phyloP scores from a whole-genome alignment of 169 alveolate genomes.

The Eimeria zaria region DNA sequence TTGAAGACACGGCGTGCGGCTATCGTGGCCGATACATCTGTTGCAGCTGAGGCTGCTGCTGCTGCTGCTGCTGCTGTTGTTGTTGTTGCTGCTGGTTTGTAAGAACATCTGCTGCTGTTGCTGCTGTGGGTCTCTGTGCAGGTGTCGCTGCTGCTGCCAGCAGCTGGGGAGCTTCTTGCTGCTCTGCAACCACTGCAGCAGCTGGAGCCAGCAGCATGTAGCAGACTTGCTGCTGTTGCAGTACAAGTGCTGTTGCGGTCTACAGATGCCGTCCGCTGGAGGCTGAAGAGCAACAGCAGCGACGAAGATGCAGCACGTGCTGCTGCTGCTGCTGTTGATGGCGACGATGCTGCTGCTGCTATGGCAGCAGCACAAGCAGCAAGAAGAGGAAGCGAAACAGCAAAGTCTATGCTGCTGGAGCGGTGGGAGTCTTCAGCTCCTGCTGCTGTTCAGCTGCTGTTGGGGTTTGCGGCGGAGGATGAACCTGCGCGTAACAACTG shows the following conservation, averaged over 20 bases:
- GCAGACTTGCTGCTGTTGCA: constrained; percentile 49
- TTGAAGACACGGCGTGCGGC: no score
- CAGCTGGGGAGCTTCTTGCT: constrained; percentile 40
- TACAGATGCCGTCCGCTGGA: constrained; percentile 42
- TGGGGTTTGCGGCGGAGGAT: neutral
- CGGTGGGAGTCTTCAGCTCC: neutral
- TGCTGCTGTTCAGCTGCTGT: constrained; percentile 23
- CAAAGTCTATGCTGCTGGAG: constrained; percentile 27
- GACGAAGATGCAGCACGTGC: neutral
- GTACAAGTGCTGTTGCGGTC: constrained; percentile 55
- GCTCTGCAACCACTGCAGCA: constrained; percentile 45
- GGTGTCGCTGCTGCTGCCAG: constrained; percentile 44
- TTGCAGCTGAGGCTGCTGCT: neutral
- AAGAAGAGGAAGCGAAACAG: constrained; percentile 9
- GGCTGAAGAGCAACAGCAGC: constrained; percentile 3
- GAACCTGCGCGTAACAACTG: neutral
- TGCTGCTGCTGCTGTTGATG: neutral
- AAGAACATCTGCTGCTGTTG: neutral
- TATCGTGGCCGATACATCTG: no score
- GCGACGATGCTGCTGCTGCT: constrained; percentile 36
- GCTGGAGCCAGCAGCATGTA: constrained; percentile 27
- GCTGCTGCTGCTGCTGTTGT: neutral
- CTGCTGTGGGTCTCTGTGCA: neutral
- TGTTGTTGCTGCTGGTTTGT: neutral
- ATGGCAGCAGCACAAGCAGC: constrained; percentile 60